These are phyloP conservation scores for Calonectria fujianensis DNA, from an alignment of 2,329 filamentous ascomycete genomes.

Conservation along the genomic window DNA sequence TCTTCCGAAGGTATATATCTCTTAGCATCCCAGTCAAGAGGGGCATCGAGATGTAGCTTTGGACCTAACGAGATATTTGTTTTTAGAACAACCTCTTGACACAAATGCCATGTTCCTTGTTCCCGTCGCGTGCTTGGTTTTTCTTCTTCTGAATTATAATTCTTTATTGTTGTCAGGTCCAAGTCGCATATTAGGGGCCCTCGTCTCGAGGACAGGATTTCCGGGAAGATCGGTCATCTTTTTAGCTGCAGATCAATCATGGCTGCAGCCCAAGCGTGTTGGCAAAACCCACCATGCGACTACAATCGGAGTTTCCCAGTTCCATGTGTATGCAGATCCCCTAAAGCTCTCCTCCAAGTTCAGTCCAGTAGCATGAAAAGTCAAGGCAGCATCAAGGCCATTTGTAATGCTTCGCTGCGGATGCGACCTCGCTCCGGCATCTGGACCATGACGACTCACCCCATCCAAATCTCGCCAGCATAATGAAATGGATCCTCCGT, in stretches of 20 bases:
- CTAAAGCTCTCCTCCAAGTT: background rate
- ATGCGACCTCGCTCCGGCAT: slow-evolving; percentile 2
- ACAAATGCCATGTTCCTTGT: background rate
- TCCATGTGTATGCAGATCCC: background rate
- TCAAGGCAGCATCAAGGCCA: background rate
- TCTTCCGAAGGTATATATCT: background rate
- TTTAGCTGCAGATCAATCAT: slow-evolving; percentile 21
- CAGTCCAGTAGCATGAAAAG: background rate
- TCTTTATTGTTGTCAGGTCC: background rate
- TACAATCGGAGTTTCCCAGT: background rate
- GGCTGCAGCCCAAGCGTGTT: background rate
- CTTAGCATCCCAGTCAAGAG: background rate
- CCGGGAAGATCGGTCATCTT: background rate
- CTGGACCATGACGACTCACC: background rate
- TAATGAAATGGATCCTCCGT: background rate
- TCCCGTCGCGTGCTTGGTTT: background rate
- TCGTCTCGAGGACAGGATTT: slow-evolving; percentile 12
- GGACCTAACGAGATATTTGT: background rate
- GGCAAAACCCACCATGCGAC: background rate
- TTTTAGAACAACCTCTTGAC: background rate
- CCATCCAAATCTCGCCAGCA: background rate
- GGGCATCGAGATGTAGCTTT: background rate
- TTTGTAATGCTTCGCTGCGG: background rate
- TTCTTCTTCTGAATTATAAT: background rate
- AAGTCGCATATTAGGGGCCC: background rate